Evolutionary conservation across 2,329 filamentous ascomycete genomes (phyloP).

Genomic region (Arthrobotrys pseudoclavata): DNA sequence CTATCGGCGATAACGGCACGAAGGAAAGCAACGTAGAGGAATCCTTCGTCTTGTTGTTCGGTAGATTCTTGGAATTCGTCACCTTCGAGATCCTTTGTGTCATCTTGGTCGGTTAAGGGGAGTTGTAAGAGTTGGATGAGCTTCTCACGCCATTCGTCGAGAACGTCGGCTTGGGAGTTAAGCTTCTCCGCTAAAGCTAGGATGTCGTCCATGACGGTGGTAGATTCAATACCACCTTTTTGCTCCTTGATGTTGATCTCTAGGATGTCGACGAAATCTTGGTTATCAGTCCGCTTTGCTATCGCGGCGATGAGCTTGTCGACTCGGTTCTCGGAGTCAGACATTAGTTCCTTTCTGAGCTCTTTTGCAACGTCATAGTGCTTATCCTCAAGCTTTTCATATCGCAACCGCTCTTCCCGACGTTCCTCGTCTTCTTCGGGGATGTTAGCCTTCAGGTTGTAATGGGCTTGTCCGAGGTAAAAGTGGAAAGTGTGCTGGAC

Average conservation of each 20-base stretch:
- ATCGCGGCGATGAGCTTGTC: constrained; percentile 76
- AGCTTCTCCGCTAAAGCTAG: constrained; percentile 75
- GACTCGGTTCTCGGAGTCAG: constrained; percentile 72
- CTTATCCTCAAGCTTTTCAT: constrained; percentile 34
- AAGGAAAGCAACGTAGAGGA: constrained; percentile 85
- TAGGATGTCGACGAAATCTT: constrained; percentile 75
- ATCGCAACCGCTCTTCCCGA: constrained; percentile 71
- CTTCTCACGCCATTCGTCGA: constrained; percentile 81
- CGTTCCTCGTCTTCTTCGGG: constrained; percentile 76
- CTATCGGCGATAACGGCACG: constrained; percentile 83
- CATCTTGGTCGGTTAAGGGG: constrained; percentile 86
- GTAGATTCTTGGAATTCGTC: constrained; percentile 92
- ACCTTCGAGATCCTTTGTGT: constrained; percentile 80
- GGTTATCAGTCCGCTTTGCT: constrained; percentile 69
- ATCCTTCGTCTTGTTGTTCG: constrained; percentile 87
- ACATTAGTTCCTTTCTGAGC: constrained; percentile 73
- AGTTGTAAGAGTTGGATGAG: constrained; percentile 73
- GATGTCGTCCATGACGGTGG: constrained; percentile 75
- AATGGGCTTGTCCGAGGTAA: constrained; percentile 42
- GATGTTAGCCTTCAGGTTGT: constrained; percentile 67
- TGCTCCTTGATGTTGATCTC: constrained; percentile 71
- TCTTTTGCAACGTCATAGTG: constrained; percentile 83
- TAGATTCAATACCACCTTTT: constrained; percentile 79
- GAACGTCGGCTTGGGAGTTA: constrained; percentile 78
- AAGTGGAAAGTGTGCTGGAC: constrained; percentile 54